Evolutionary conservation across 192 early-diverging fungal species (phyloP), one percentile per base, ranked within the genome.

Genomic region (Rhizophagus prolifer): DNA sequence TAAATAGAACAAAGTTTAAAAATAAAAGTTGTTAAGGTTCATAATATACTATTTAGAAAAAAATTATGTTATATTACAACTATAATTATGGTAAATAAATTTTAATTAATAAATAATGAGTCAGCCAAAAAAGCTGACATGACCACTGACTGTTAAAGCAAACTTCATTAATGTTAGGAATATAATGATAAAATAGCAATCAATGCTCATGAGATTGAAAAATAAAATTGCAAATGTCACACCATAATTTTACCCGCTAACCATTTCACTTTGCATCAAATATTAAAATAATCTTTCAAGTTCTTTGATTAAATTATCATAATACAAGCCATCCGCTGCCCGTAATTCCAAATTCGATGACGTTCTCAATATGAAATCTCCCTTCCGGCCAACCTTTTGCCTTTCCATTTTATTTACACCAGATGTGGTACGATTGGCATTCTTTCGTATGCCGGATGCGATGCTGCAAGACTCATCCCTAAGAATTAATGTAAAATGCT

Each of bases 281-380:
- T 30, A 44, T 44, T 74, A 62, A 74, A 74, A 74, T 47, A 62
- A 62, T 28, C 0, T 0, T 63, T 62, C 25, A 62, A 74, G 72
- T 30, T 62, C 72, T 74, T 62, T 60, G 21, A 74, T 74, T 74
- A 62, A 62, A 46, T 41, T 36, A 61, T 73, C 72, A 38, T 73
- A 73, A 36, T 61, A 62, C 71, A 74, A 62, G 72, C 44, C 21
- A 36, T 74, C 44, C 10, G 59, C 72, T 36, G 21, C 3, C 38
- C 34, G 31, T n/a, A 69, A 58, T n/a, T 61, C 26, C 30, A 75
- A 28, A 63, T 75, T 41, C 4, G 13, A 16, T 28, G 38, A 31
- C 6, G 6, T 44, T 69, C 67, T 31, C 7, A 41, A 41, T 41
- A 41, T 41, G 41, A 41, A 10, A 41, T 41, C 9, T 10, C 9